A percentile compares a stretch with the other conserved stretches of the same genome.
These are phyloP conservation scores for Borealophlyctis nickersoniae DNA, from an alignment of 192 early-diverging fungal species.

Conservation along the genomic window DNA sequence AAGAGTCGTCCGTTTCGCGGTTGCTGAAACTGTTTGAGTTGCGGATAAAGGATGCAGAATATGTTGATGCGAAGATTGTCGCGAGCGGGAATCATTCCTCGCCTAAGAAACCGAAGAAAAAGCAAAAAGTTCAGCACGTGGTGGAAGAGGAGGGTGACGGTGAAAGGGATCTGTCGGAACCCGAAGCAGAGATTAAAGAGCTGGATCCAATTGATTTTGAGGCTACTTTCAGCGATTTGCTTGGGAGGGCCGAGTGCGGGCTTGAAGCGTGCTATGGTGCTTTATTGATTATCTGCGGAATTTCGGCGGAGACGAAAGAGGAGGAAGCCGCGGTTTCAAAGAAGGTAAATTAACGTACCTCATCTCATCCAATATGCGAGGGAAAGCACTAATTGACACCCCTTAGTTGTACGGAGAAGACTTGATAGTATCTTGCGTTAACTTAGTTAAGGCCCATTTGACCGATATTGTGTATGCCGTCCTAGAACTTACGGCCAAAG, in stretches of 20 bases:
- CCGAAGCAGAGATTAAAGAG: background rate
- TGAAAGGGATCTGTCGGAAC: background rate
- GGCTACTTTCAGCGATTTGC: background rate
- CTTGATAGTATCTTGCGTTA: slow-evolving; percentile 4
- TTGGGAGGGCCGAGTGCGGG: background rate
- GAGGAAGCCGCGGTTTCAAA: too few relatives aligned
- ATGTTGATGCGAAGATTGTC: background rate
- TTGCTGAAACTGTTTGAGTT: slow-evolving; percentile 14
- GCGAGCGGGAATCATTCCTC: background rate
- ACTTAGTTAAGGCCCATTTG: slow-evolving; percentile 10
- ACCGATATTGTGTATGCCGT: slow-evolving; percentile 6
- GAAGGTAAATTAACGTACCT: too few relatives aligned
- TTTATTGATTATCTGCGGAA: background rate
- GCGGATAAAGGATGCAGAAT: slow-evolving; percentile 20
- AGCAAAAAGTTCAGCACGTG: slow-evolving; percentile 9
- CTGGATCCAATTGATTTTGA: background rate
- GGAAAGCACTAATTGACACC: too few relatives aligned
- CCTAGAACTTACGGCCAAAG: background rate
- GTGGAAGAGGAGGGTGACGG: background rate
- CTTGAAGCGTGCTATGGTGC: background rate
- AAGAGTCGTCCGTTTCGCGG: slow-evolving; percentile 2
- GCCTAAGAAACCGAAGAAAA: slow-evolving; percentile 10
- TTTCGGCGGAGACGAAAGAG: background rate
- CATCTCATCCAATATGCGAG: too few relatives aligned
- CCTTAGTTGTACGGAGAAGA: slow-evolving; percentile 8